Conservation (phyloP, 192 early-diverging fungal genomes). For the Geosiphon pyriformis region DNA sequence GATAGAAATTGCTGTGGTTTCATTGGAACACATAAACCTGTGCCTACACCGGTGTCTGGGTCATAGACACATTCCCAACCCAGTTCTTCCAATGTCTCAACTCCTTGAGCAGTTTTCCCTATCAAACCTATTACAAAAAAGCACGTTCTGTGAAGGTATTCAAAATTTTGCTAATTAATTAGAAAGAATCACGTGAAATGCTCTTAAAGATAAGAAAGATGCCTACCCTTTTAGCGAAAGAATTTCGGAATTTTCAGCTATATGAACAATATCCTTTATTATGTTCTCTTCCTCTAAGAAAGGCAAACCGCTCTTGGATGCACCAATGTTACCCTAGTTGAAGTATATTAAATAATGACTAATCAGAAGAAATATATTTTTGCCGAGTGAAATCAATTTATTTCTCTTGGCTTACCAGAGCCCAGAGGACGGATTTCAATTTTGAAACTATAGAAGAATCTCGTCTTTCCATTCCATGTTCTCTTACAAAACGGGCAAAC, state of each 20-base stretch:
- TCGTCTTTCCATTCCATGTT: slow-evolving; percentile 37
- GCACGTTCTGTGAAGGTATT: slow-evolving; percentile 49
- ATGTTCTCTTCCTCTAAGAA: slow-evolving; percentile 70
- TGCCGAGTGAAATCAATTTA: slow-evolving; percentile 20
- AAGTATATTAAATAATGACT: slow-evolving; percentile 11
- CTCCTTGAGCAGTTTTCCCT: slow-evolving; percentile 60
- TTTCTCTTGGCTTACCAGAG: slow-evolving; percentile 47
- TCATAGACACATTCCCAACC: slow-evolving; percentile 70
- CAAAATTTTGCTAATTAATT: not conserved
- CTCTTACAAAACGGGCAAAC: slow-evolving; percentile 56
- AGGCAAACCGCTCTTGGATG: slow-evolving; percentile 56
- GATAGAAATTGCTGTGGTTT: slow-evolving; percentile 54
- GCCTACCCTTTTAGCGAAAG: slow-evolving; percentile 72
- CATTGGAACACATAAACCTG: slow-evolving; percentile 63
- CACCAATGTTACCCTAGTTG: slow-evolving; percentile 67
- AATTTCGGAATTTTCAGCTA: slow-evolving; percentile 61
- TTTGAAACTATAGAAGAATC: slow-evolving; percentile 38
- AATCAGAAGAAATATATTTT: too few relatives aligned
- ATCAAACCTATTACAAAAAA: slow-evolving; percentile 70
- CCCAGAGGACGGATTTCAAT: slow-evolving; percentile 76
- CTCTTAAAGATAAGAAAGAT: not conserved
- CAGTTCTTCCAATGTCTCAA: slow-evolving; percentile 62
- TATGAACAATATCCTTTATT: slow-evolving; percentile 62
- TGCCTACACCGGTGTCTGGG: slow-evolving; percentile 39
- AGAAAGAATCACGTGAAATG: not conserved